Evolutionary conservation across 805 yeast species (phyloP), one percentile per base, ranked within the genome.

Genomic region (Naumovozyma castellii): DNA sequence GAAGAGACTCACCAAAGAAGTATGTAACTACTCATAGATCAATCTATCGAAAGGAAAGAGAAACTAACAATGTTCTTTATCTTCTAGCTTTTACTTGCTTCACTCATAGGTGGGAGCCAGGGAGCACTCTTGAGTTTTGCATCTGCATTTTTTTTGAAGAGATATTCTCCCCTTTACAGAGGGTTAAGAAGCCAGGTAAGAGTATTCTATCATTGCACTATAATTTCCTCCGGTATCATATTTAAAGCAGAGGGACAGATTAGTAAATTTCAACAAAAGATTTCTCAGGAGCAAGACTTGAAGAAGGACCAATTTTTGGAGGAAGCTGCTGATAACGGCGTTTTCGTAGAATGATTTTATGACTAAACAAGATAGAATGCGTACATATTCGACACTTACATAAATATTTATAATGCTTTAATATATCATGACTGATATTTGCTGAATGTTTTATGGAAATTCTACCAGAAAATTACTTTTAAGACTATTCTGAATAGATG

Each of bases 261-360:
- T 28, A 35, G 62, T 17, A 57, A 47, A 18, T 65, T 65, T 45
- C 67, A 66, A 39, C 47, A 56, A 19, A 55, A 62, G 34, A 49
- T 59, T 27, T 62, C 57, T 42, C 49, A 43, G 6, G 60, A 60
- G 16, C 68, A 68, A 41, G 42, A 50, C 32, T 43, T 42, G n/a
- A 58, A 67, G 46, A 58, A 70, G 43, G 53, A 52, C 29, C 57
- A 50, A 35, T 50, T 66, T 18, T 39, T 68, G 32, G 67, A 67
- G 42, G 68, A 66, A 30, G 72, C 72, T 19, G 72, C 72, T 10
- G 72, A 68, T 20, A 57, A 67, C 40, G 73, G 72, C 3, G 53
- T 66, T 14, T 67, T 64, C 36, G 41, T 67, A 32, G n/a, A 71
- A 67, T 38, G 70, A 65, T 29, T 29, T n/a, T n/a, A n/a, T n/a